phyloP scores from a whole-genome alignment of 108 stramenopile genomes.

The Cyclotella distinguenda region DNA sequence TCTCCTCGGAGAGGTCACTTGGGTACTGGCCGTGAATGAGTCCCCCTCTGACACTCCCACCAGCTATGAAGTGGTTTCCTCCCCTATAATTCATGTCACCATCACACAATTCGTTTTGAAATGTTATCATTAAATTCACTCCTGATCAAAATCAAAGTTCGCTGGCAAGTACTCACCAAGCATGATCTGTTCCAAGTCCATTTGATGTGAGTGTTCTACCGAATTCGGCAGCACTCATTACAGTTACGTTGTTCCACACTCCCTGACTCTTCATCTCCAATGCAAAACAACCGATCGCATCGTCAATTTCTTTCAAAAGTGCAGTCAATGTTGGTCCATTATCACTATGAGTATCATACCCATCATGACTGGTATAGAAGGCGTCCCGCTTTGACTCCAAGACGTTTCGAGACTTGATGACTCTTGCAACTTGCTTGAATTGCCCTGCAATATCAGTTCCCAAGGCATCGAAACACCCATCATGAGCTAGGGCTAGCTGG shows the following conservation, averaged over 20 bases:
- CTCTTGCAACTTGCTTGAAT: conserved; percentile 25
- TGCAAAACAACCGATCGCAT: conserved; percentile 32
- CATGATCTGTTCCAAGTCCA: conserved; percentile 52
- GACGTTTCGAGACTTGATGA: conserved; percentile 7
- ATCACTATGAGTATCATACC: conserved; percentile 42
- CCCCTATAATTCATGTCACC: too few species aligned
- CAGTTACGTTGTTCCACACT: conserved; percentile 32
- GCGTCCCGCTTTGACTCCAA: conserved; percentile 28
- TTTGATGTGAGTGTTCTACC: conserved; percentile 39
- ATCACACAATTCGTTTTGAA: too few species aligned
- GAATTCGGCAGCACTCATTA: conserved; percentile 28
- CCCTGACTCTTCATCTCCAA: conserved; percentile 35
- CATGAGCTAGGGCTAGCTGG: neutral
- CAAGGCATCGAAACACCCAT: conserved; percentile 10
- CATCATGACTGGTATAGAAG: conserved; percentile 30
- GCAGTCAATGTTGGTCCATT: conserved; percentile 4
- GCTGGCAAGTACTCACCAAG: too few species aligned
- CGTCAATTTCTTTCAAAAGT: conserved; percentile 24
- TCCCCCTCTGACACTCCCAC: conserved; percentile 55
- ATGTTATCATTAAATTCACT: too few species aligned
- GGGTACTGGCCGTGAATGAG: conserved; percentile 60
- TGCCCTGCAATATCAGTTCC: conserved; percentile 25
- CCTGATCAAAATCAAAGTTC: too few species aligned
- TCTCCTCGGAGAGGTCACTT: conserved; percentile 24
- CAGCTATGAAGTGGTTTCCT: conserved; percentile 36